Evolutionary conservation across 1,139 yeast genomes (phyloP), one percentile per base, ranked within the genome.

Genomic region (Groenewaldozyma auringiensis): DNA sequence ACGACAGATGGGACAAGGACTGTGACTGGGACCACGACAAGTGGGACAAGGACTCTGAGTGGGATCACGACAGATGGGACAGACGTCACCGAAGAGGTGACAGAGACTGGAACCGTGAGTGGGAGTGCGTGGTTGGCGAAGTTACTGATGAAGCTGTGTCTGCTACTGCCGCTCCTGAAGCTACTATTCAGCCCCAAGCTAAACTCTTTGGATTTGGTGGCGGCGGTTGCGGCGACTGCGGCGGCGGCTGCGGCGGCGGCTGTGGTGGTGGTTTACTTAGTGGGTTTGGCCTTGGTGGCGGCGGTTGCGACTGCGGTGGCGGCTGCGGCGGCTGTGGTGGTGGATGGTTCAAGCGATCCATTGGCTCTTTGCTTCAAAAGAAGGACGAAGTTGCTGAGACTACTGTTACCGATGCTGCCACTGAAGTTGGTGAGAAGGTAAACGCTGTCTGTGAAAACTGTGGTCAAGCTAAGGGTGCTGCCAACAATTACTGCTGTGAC

Each of bases 181-280:
- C 36, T 35, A 39, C 34, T 2, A 17, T 35, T 14, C 27, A 22
- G 18, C 40, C 25, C 4, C 36, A 39, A 17, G 31, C 33, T 13
- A 43, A 43, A 35, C 43, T 41, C 27, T 43, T 29, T 21, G 34
- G 46, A 32, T 43, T 43, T 39, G 46, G 46, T 8, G 36, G 38
- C 21, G 25, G 41, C 37, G 9, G 40, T 18, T 27, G 44, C 9
- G 13, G 40, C 18, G 3, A 17, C 37, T 27, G 44, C 33, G 40
- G 40, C 40, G 22, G 22, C 21, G 20, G 44, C 38, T 14, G 22
- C 22, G 22, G 25, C n/a, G 25, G 38, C 22, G 14, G 38, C 38
- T 14, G 38, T 20, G 38, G 38, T 13, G 38, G 38, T 8, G 29
- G 29, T 25, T 25, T 25, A 11, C 29, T 25, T 25, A 25, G 22